Base-by-base conservation (phyloP, 2,329 filamentous ascomycete species). In the Niveomyces coronatus region DNA sequence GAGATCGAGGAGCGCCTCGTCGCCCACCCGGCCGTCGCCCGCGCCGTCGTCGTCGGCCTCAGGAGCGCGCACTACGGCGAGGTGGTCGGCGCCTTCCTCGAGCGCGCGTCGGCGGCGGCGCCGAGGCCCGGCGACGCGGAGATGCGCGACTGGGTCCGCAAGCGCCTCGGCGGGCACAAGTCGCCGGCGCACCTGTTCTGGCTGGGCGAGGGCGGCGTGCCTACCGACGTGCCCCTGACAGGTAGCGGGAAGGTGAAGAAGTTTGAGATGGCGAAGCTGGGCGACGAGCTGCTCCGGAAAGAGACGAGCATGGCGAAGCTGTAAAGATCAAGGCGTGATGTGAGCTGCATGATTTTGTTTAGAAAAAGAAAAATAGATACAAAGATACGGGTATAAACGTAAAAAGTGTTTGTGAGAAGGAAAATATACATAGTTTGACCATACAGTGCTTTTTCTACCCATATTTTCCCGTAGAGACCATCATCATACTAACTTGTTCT, bases 1-100 rank as follows among this genome's bases (percentile, higher is more conserved):
- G 81, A 86, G 53, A 84, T 85, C 43, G 82, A 86, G 57, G 79
- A 84, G 54, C 70, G 80, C 3, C 66, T 86, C n/a, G 62, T 77
- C 31, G 66, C 69, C 2, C 82, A 86, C 54, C 68, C 76, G 1
- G 61, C 67, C 2, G 68, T 86, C 19, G 55, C 65, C 1, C 64
- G 73, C n/a, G 81, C 81, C 11, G 70, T 82, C 33, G 81, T 85
- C 2, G 75, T 84, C 26, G 82, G 79, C 2, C 64, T 85, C 19
- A 75, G 79, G 41, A 74, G 85, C 49, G 63, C 67, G n/a, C 74
- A 79, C 50, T 85, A 84, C 48, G 82, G 81, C 37, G 82, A 86
- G 52, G 79, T 83, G 0, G 81, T 85, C 1, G 76, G 68, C 8
- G 75, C 79, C 0, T 85, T 85, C 51, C 56, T 82, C 10, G 59